phyloP scores from a whole-genome alignment of 108 stramenopile species.

The Hondaea fermentalgiana region DNA sequence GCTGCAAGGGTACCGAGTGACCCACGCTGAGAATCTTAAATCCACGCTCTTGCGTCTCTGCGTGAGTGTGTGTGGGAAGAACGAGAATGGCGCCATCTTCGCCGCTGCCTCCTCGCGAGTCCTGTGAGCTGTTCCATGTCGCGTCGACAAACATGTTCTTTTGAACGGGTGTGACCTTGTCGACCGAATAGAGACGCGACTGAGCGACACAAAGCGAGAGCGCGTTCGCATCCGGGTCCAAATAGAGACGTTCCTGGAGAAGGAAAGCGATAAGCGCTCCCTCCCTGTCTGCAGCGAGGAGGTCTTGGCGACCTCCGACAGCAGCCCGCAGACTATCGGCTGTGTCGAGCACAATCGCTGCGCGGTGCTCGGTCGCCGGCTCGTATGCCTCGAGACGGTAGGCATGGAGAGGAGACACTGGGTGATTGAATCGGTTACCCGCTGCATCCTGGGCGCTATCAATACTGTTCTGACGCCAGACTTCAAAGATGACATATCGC shows the following conservation, averaged over 20 bases:
- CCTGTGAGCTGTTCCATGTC: neutral
- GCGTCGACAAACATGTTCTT: neutral
- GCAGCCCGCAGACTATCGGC: neutral
- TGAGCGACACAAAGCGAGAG: neutral
- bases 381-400: neutral
- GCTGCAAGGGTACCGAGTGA: neutral
- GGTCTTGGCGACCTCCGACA: neutral
- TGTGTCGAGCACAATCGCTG: neutral
- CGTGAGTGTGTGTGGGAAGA: neutral
- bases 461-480: neutral
- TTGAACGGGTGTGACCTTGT: neutral
- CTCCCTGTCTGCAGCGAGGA: neutral
- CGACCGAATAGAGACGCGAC: neutral
- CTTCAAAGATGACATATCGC: neutral
- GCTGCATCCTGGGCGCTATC: neutral
- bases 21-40: neutral
- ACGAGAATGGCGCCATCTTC: neutral
- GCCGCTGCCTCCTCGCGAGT: neutral
- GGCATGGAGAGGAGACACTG: neutral
- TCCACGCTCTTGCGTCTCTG: neutral
- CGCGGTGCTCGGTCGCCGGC: neutral
- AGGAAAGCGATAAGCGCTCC: neutral
- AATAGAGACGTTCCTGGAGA: neutral
- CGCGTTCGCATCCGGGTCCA: neutral
- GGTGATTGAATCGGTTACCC: neutral